A percentile compares a stretch with the other conserved stretches of the same genome.
phyloP scores from a whole-genome alignment of 2,329 filamentous ascomycete species.

The Neopestalotiopsis sp. region DNA sequence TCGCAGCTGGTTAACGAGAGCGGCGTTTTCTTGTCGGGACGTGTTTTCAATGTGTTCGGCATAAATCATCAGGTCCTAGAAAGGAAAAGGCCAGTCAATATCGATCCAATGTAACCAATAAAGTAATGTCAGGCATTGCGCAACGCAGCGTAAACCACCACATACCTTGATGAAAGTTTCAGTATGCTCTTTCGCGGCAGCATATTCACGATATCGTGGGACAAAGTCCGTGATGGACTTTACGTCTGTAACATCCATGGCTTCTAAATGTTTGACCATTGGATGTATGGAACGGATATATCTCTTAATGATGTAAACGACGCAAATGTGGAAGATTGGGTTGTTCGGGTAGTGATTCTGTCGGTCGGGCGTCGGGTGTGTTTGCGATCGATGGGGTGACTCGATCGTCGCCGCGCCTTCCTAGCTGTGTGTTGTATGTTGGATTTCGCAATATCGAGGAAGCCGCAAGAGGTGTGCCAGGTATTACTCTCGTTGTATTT shows the following conservation, averaged over 20 bases:
- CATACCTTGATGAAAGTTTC: slow-evolving; percentile 55
- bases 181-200: slow-evolving; percentile 45
- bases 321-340: too few species aligned
- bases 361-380: too few species aligned
- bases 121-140: too few species aligned
- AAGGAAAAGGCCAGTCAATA: neutral
- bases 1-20: slow-evolving; percentile 46
- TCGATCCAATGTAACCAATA: neutral
- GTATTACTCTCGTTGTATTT: too few species aligned
- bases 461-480: too few species aligned
- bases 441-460: too few species aligned
- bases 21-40: slow-evolving; percentile 50
- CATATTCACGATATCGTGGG: slow-evolving; percentile 51
- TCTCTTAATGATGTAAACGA: too few species aligned
- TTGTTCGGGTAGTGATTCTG: too few species aligned
- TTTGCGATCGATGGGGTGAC: too few species aligned
- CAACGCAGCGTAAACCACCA: neutral
- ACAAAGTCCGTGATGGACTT: slow-evolving; percentile 50
- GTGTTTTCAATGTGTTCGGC: slow-evolving; percentile 49
- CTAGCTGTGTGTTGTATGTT: too few species aligned
- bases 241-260: slow-evolving; percentile 27
- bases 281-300: neutral
- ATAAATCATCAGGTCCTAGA: slow-evolving; percentile 54
- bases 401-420: too few species aligned
- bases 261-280: neutral